phyloP scores from a whole-genome alignment of 306 rosid species.

The Crotalaria pallida region DNA sequence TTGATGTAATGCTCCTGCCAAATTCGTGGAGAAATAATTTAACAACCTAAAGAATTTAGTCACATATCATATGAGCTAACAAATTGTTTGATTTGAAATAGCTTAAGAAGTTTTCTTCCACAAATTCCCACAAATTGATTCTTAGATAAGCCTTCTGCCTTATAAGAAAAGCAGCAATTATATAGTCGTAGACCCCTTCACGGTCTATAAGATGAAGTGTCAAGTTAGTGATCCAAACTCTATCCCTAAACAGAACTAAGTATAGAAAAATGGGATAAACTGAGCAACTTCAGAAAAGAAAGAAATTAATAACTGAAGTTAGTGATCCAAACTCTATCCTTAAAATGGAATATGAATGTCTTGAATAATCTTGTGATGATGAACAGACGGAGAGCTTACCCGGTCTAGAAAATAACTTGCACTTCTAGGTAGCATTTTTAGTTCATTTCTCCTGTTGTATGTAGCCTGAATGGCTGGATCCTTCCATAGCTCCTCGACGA shows the following conservation, averaged over 20 bases:
- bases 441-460: constrained; percentile 57
- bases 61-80: neutral
- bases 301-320: neutral
- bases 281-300: neutral
- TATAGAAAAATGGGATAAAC: neutral
- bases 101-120: neutral
- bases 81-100: neutral
- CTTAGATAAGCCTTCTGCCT: neutral
- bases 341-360: neutral
- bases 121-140: neutral
- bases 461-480: constrained; percentile 75
- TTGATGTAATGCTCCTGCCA: constrained; percentile 7
- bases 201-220: neutral
- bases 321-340: too few species aligned
- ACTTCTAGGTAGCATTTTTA: constrained; percentile 59
- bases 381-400: constrained; percentile 31
- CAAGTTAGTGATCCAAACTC: neutral
- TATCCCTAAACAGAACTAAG: neutral
- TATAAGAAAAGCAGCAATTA: neutral
- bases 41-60: neutral
- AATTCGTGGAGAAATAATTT: neutral
- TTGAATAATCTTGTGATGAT: neutral
- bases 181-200: neutral
- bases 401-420: constrained; percentile 64
- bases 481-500: constrained; percentile 64